Percentiles rank a stretch among this genome's conserved stretches.
Conservation (phyloP, 2,329 filamentous ascomycete genomes). For the Lasiodiplodia citricola region DNA sequence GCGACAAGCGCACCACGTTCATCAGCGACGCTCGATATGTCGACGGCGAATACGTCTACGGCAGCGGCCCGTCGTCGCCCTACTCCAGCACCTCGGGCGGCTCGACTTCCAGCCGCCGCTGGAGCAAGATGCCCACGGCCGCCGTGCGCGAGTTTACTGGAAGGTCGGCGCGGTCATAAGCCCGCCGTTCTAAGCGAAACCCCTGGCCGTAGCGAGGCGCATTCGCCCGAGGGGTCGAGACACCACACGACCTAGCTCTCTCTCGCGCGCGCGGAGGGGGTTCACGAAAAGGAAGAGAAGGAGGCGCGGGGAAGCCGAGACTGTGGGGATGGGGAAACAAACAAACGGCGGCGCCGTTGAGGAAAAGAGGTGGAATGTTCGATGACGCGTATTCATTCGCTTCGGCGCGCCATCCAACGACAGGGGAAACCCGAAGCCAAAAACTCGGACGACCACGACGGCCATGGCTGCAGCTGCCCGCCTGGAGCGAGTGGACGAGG, state of each 20-base stretch:
- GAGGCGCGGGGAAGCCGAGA: background rate
- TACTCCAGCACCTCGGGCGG: conserved; percentile 35
- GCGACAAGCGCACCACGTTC: conserved; percentile 88
- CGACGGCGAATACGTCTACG: conserved; percentile 92
- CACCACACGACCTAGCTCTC: background rate
- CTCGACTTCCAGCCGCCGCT: conserved; percentile 37
- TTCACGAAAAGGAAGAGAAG: background rate
- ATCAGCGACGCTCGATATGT: conserved; percentile 89
- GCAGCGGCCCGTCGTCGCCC: conserved; percentile 37
- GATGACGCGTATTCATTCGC: background rate
- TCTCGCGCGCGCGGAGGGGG: background rate
- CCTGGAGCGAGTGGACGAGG: conserved; percentile 24
- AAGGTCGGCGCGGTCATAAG: conserved; percentile 16
- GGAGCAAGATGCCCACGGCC: conserved; percentile 43
- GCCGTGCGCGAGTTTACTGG: conserved; percentile 39
- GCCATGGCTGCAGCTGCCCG: conserved; percentile 23
- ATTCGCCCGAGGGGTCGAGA: background rate
- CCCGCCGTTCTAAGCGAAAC: background rate
- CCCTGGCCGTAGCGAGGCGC: conserved; percentile 7
- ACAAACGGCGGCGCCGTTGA: background rate
- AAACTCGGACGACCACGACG: conserved; percentile 20
- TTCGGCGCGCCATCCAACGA: conserved; percentile 1
- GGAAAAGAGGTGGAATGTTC: background rate
- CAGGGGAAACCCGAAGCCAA: conserved; percentile 1
- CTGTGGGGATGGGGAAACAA: background rate